Evolutionary conservation across 805 yeast species (phyloP), one percentile per base, ranked within the genome.

Genomic region (Sugiyamaella americana): DNA sequence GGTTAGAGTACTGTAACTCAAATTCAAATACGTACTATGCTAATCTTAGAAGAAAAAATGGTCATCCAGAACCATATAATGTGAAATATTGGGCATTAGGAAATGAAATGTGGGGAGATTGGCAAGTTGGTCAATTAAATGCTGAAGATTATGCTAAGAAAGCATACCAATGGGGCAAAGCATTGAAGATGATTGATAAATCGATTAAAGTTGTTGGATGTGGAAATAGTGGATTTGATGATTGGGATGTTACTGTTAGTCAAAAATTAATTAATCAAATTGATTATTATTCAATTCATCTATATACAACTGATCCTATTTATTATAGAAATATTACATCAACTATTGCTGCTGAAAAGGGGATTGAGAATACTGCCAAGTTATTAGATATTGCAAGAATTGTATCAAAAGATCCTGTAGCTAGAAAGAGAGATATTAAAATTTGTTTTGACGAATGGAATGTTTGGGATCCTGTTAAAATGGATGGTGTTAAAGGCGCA

Each of bases 71-170:
- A 47, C 69, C 69, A 16, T 64, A 62, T 40, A 57, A 58, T 32
- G 67, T 65, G 39, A 65, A 64, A 51, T 65, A 64, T 47, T 65
- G 69, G 69, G 61, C 65, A 4, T 53, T 65, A 17, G 69, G 69
- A 10, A 65, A 65, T 44, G 69, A 65, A 51, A 65, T 65, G 21
- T 65, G 65, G 64, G 68, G 68, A 16, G 57, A 53, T 4, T 65
- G 69, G 68, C 68, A 64, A 46, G 66, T 65, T 34, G 68, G 67
- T 17, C 67, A 62, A 46, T 46, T 53, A 16, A 48, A 46, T 34
- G 47, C 50, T 2, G 65, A 60, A 42, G 65, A 64, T 35, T 65
- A 65, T 43, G 43, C 56, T 23, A 58, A 55, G 41, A 56, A 51
- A 37, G 69, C 69, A 0, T 47, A 42, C 11, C 61, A 64, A 50